Percentiles rank a stretch among this genome's conserved stretches.
These are phyloP conservation scores for Fusarium globosum DNA, from an alignment of 2,329 filamentous ascomycete genomes.

Conservation along the genomic window DNA sequence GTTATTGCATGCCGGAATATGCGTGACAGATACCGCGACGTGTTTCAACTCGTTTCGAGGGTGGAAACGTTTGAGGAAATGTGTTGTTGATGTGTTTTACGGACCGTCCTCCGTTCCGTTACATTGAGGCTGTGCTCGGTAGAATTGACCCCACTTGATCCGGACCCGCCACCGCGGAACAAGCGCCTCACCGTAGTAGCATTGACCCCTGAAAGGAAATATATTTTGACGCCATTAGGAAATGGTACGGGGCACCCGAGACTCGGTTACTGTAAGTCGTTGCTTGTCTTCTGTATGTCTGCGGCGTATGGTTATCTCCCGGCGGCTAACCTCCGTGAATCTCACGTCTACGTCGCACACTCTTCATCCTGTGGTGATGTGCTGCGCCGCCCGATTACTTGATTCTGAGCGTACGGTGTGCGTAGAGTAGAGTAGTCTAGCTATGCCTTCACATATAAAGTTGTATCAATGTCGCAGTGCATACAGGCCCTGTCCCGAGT, in stretches of 20 bases:
- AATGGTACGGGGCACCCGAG: neutral
- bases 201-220: conserved; percentile 22
- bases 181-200: neutral
- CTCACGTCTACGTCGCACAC: neutral
- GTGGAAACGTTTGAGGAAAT: neutral
- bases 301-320: conserved; percentile 8
- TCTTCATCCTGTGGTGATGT: neutral
- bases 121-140: too few relatives aligned
- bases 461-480: neutral
- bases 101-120: neutral
- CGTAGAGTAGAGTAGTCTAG: neutral
- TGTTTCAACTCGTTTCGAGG: neutral
- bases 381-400: conserved; percentile 3
- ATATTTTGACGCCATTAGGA: conserved; percentile 20
- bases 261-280: neutral
- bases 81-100: neutral
- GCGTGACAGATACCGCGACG: neutral
- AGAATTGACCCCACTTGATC: too few relatives aligned
- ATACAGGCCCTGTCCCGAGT: neutral
- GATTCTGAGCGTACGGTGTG: neutral
- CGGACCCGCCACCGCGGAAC: too few relatives aligned
- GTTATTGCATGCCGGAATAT: neutral
- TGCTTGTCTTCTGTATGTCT: neutral
- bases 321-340: conserved; percentile 18
- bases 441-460: neutral